Evolutionary conservation across 805 yeast species (phyloP), one percentile per base, ranked within the genome.

Genomic region (Cyberlindnera mycetangii): DNA sequence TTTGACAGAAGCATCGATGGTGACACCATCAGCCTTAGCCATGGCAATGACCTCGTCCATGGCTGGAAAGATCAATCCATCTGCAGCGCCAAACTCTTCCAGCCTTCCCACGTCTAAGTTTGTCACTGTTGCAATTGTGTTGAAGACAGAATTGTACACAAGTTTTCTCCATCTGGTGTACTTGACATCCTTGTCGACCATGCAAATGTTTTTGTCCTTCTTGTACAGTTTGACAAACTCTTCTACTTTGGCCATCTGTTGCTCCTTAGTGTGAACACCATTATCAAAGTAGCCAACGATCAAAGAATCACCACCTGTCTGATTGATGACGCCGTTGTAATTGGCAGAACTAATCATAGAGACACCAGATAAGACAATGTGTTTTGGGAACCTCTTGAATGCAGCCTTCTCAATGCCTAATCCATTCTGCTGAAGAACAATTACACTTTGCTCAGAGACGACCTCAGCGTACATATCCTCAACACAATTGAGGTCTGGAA

Each of bases 21-120:
- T 69, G 30, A 76, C 72, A 0, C 87, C 87, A 47, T 83, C 90
- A 9, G 86, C 78, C 41, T 74, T 76, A 10, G 95, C 95, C 47
- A 85, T 74, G 3, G 71, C 72, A 17, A 75, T 61, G 15, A 86
- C 71, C 61, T 85, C 95, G 30, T 68, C 62, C 89, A 83, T 83
- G 0, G 86, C 84, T 4, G 87, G 88, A 30, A 64, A 50, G 8
- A 74, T 61, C 14, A 78, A 51, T 0, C 62, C 43, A 11, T 69
- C 67, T 21, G 67, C 55, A 11, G 72, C 70, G 5, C 79, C 80
- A 20, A 72, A 60, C 24, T 68, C 59, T 45, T 64, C 70, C 24
- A 78, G 53, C 39, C 85, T 69, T 16, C 83, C 85, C n/a, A 74
- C 70, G 53, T 82, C 88, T 9, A 79, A 61, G 12, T 75, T 74